phyloP scores from a whole-genome alignment of 805 yeast genomes.

The Lipomyces japonicus region DNA sequence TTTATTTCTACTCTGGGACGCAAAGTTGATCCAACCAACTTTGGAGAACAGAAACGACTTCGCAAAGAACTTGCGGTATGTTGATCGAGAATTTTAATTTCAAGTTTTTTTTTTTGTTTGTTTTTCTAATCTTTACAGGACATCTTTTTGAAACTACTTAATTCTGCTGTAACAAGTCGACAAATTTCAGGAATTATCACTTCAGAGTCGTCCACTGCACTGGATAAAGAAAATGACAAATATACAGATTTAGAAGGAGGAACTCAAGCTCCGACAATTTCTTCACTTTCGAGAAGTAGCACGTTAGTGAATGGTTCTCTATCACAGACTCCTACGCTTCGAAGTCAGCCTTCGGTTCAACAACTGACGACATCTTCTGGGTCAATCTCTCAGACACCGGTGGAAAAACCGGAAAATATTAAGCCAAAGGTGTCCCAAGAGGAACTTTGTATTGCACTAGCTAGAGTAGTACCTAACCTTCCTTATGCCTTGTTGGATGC shows the following conservation, averaged over 20 bases:
- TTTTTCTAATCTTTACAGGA: constrained; percentile 36
- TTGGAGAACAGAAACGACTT: constrained; percentile 58
- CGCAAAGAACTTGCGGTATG: constrained; percentile 50
- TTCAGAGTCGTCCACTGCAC: constrained; percentile 14
- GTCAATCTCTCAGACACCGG: constrained; percentile 4
- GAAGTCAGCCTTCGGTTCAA: constrained; percentile 13
- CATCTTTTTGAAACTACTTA: constrained; percentile 38
- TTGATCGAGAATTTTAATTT: not conserved
- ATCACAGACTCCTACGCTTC: constrained; percentile 11
- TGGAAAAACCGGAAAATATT: constrained; percentile 4
- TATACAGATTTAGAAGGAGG: constrained; percentile 12
- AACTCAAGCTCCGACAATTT: constrained; percentile 4
- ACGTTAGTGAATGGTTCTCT: constrained; percentile 22
- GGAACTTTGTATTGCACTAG: constrained; percentile 45
- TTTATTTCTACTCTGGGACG: constrained; percentile 51
- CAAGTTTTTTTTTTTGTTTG: not conserved
- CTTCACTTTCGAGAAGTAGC: constrained; percentile 27
- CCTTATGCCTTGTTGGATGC: constrained; percentile 49
- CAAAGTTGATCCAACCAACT: constrained; percentile 56
- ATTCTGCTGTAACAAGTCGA: constrained; percentile 31
- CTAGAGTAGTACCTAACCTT: constrained; percentile 42
- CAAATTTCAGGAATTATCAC: constrained; percentile 19
- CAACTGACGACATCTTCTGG: constrained; percentile 8
- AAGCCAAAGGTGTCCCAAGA: constrained; percentile 39
- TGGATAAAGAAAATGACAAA: constrained; percentile 18